A percentile compares a stretch with the other conserved stretches of the same genome.
These are phyloP conservation scores for Eleusine indica DNA, from an alignment of 176 grass and related monocot genomes.

Conservation along the genomic window DNA sequence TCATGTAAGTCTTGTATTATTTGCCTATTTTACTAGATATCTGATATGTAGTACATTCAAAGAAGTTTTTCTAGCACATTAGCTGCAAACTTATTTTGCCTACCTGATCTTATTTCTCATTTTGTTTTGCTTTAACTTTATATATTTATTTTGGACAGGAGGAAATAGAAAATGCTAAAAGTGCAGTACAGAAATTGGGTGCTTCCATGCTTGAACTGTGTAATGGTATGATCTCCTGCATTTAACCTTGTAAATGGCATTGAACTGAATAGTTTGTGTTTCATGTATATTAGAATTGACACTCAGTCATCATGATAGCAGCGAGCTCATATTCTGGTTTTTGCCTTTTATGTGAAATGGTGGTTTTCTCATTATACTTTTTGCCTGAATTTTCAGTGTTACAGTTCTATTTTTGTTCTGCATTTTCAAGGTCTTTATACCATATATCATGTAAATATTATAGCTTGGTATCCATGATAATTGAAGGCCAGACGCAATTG, in stretches of 20 bases:
- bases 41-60: slow-evolving; percentile 8
- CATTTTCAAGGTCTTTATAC: neutral
- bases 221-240: slow-evolving; percentile 47
- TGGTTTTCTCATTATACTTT: neutral
- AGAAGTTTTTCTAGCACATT: neutral
- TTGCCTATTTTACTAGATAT: slow-evolving; percentile 32
- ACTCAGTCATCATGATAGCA: neutral
- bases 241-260: neutral
- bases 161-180: slow-evolving; percentile 70
- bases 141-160: slow-evolving; percentile 51
- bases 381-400: neutral
- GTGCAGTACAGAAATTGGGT: slow-evolving; percentile 63
- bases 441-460: neutral
- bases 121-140: neutral
- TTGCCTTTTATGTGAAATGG: neutral
- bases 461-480: neutral
- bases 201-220: slow-evolving; percentile 65
- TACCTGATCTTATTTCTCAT: neutral
- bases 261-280: neutral
- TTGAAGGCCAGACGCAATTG: neutral
- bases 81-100: neutral
- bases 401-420: neutral
- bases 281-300: neutral
- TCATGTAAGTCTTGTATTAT: slow-evolving; percentile 50
- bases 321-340: neutral